Base-by-base conservation (phyloP, 2,329 filamentous ascomycete genomes). In the Cytospora leucostoma region DNA sequence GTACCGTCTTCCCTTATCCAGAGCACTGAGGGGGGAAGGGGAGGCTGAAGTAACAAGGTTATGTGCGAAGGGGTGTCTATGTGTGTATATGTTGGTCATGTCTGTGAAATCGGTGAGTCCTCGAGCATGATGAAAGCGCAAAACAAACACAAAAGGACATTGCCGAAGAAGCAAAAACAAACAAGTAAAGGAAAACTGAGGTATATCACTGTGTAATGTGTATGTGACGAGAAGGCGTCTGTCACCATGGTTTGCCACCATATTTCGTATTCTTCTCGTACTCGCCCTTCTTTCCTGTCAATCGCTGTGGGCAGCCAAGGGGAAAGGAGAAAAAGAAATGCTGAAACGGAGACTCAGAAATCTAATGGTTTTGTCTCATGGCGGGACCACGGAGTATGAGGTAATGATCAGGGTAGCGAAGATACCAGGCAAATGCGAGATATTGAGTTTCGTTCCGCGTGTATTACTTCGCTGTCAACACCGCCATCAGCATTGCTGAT, bases 1-100 rank as follows among this genome's bases (percentile, higher is more conserved):
- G 51, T 52, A 61, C 59, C 34, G 33, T 61, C 4, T 61, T 37
- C 11, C 59, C 51, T 33, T 61, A 61, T 50, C 59, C 59, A 44
- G 51, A 61, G 7, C 53, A 34, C 34, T 61, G 12, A 54, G 11
- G 8, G 10, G 3, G 27, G 38, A 8, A 35, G n/a, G n/a, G n/a
- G n/a, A n/a, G n/a, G n/a, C n/a, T n/a, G 8, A 7, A 27, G 21
- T 34, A 10, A 11, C 5, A 33, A n/a, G 50, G 7, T 19, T 7
- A 8, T 21, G n/a, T n/a, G 44, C 27, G 13, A 27, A 13, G 19
- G 50, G 56, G 34, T 44, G 37, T n/a, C 5, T 44, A 21, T 4
- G 44, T 21, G n/a, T 21, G 44, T 12, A 12, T 47, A 19, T 47
- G 44, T 47, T n/a, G n/a, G n/a, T 7, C 21, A 11, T 21, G 21